Base-by-base conservation (phyloP, 2,329 filamentous ascomycete genomes). In the Leptosphaerulina australis region DNA sequence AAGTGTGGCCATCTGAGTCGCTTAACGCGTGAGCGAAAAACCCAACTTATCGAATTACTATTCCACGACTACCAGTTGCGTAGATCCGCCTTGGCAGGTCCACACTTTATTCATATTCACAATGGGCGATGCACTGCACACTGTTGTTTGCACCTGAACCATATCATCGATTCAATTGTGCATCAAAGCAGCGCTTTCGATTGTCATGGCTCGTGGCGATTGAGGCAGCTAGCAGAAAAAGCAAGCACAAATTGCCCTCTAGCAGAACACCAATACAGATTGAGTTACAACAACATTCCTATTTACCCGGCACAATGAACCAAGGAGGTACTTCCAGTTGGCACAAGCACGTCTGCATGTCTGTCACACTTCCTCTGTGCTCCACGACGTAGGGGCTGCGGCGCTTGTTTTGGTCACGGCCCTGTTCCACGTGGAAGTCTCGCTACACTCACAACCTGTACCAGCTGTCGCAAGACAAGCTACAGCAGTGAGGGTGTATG, bases 181-280 rank as follows among this genome's bases (percentile, higher is more conserved):
- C 38, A 44, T 48, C 50, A 47, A 43, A 51, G 15, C 3, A 41
- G 39, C 12, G 35, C 43, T 26, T 47, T 44, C 33, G 40, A 31
- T 43, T 37, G 40, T 46, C 31, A 35, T 53, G 44, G 37, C 34
- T 43, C 36, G 46, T 33, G 22, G 44, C 31, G 46, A 39, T 33
- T 31, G 33, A 45, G 51, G 44, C 50, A 49, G 43, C 34, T 41
- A 34, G 37, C 24, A 46, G 28, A 49, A 50, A 56, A 51, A 45
- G 48, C 41, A 55, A 54, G 8, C 0, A 18, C n/a, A 5, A 17
- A 8, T 26, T 37, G 36, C 25, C 30, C 25, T 31, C 41, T 24
- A 31, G 25, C 36, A 31, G 14, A 43, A 33, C 36, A 43, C 48
- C 48, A 46, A 36, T 43, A 41, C 48, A 9, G 8, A 41, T 46